Conservation (phyloP, 2,329 filamentous ascomycete species). For the Monilinia aucupariae region DNA sequence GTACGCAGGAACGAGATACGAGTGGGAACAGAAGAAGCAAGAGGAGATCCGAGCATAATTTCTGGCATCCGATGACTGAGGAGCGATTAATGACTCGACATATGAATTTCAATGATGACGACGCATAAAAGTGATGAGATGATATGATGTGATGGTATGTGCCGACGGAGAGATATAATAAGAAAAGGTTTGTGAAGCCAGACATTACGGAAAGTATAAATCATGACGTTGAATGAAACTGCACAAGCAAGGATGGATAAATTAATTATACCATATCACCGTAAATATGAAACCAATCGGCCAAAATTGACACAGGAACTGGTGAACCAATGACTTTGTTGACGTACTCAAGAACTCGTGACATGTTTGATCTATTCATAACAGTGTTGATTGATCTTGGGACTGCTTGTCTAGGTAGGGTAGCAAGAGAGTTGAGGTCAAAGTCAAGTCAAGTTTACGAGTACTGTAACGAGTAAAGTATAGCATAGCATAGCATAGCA, state of each 20-base stretch:
- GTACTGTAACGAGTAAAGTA: too few relatives aligned
- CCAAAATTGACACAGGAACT: too few relatives aligned
- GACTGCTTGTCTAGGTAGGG: not conserved
- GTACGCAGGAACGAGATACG: not conserved
- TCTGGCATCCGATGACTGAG: not conserved
- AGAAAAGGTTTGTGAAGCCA: not conserved
- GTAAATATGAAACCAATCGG: conserved; percentile 6
- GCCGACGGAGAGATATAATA: not conserved
- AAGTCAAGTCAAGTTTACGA: not conserved
- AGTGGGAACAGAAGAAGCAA: not conserved
- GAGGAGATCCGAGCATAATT: not conserved
- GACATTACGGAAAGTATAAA: not conserved
- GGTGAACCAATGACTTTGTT: not conserved
- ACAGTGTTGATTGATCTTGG: not conserved
- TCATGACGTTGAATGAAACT: not conserved
- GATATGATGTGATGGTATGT: too few relatives aligned
- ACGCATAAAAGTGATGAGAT: not conserved
- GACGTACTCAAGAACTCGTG: not conserved
- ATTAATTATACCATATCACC: not conserved
- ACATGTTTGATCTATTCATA: too few relatives aligned
- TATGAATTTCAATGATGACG: conserved; percentile 1
- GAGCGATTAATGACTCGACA: conserved; percentile 6
- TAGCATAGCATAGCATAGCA: too few relatives aligned
- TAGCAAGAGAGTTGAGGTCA: not conserved
- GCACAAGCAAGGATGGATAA: not conserved